These are phyloP conservation scores for Erysimum cheiranthoides DNA, from an alignment of 345 rosid genomes.

Conservation along the genomic window DNA sequence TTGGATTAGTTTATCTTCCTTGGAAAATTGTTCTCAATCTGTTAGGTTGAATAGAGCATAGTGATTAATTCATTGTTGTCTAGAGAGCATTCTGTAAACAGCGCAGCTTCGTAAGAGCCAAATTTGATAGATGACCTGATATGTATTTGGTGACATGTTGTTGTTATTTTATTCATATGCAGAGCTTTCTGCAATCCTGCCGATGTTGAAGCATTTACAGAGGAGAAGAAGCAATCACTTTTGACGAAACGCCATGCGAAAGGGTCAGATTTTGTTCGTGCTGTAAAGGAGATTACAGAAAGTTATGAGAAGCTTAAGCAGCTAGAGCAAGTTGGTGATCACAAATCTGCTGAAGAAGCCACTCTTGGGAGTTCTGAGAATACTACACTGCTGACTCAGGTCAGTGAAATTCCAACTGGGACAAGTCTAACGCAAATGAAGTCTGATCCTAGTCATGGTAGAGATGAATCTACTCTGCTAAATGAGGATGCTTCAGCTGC, in stretches of 20 bases:
- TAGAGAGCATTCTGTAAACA: conserved; percentile 14
- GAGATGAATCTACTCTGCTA: conserved; percentile 47
- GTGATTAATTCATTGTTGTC: neutral
- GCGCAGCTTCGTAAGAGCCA: conserved; percentile 7
- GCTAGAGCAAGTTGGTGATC: conserved; percentile 59
- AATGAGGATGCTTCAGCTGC: conserved; percentile 52
- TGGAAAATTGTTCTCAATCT: conserved; percentile 13
- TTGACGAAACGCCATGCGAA: conserved; percentile 80
- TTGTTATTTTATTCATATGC: conserved; percentile 36
- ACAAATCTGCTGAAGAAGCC: conserved; percentile 53
- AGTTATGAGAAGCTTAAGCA: conserved; percentile 81
- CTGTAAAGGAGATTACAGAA: conserved; percentile 88
- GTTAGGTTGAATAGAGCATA: conserved; percentile 2
- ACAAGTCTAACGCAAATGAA: conserved; percentile 49
- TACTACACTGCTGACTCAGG: conserved; percentile 56
- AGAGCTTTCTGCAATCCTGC: conserved; percentile 96
- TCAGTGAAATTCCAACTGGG: conserved; percentile 51
- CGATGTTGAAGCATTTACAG: conserved; percentile 96
- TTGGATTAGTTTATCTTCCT: neutral
- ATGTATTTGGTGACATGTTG: conserved; percentile 21
- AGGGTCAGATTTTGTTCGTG: conserved; percentile 96
- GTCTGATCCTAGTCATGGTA: conserved; percentile 48
- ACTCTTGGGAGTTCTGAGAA: conserved; percentile 57
- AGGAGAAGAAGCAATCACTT: conserved; percentile 93
- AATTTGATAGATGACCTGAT: conserved; percentile 15